Percentiles rank a stretch among this genome's conserved stretches.
Conservation (phyloP, 805 yeast genomes). For the Yarrowia hollandica region DNA sequence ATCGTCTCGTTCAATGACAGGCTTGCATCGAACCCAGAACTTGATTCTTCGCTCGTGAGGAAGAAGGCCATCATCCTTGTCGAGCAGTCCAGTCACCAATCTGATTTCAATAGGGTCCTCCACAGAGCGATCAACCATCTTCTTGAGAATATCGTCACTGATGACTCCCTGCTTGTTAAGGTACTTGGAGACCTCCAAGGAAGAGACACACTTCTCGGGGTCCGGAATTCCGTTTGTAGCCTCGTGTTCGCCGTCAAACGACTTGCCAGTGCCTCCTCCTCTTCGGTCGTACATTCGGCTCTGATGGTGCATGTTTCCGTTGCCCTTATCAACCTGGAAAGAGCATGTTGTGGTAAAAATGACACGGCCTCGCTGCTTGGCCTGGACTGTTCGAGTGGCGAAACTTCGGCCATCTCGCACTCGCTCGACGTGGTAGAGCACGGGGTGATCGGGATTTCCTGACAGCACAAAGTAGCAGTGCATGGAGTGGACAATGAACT, state of each 20-base stretch:
- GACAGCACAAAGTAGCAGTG: slow-evolving; percentile 32
- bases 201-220: slow-evolving; percentile 16
- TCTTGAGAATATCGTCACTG: slow-evolving; percentile 31
- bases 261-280: neutral
- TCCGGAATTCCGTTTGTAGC: slow-evolving; percentile 23
- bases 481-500: slow-evolving; percentile 31
- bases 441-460: slow-evolving; percentile 39
- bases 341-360: slow-evolving; percentile 54
- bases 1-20: slow-evolving; percentile 28
- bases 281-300: slow-evolving; percentile 20
- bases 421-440: slow-evolving; percentile 54
- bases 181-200: slow-evolving; percentile 17
- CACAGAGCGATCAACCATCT: slow-evolving; percentile 35
- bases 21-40: slow-evolving; percentile 31
- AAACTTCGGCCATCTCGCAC: slow-evolving; percentile 55
- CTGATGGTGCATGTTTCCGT: slow-evolving; percentile 25
- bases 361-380: slow-evolving; percentile 53
- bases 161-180: slow-evolving; percentile 30
- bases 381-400: slow-evolving; percentile 53
- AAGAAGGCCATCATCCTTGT: slow-evolving; percentile 11
- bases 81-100: slow-evolving; percentile 18
- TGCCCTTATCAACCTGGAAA: slow-evolving; percentile 41
- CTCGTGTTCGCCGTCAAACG: slow-evolving; percentile 18
- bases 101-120: slow-evolving; percentile 34
- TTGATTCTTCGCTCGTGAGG: slow-evolving; percentile 29